Base-by-base conservation (phyloP, 2,329 filamentous ascomycete genomes). In the Shiraia sp. region DNA sequence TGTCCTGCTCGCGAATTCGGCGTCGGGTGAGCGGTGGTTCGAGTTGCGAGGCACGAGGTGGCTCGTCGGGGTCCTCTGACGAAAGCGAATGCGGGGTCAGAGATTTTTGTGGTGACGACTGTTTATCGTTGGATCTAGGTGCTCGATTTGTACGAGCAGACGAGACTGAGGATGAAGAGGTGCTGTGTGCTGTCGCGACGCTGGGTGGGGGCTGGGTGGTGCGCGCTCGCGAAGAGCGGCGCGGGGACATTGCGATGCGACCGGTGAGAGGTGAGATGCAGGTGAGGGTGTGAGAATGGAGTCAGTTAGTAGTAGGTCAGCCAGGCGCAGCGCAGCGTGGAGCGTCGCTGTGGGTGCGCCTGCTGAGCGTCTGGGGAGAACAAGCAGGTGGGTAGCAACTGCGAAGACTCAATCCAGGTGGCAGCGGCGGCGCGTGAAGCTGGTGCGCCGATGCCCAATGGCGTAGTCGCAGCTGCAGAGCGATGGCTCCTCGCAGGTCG, bases 181-280 rank as follows among this genome's bases (percentile, higher is more conserved):
- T 90, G 51, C 87, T 89, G 60, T 89, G 85, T 59, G 89, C 85
- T 26, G 60, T 86, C 83, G 72, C 83, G 42, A 57, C 81, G 63
- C 85, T 80, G 61, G 79, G 76, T 50, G 77, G 75, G 61, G 81
- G 80, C 76, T 91, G 87, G 59, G 83, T 83, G 68, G 80, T 82
- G 73, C 89, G 88, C 76, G 90, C 90, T 80, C 92, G 86, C 72
- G 91, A 93, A 65, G 91, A 96, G 70, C 92, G 88, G 74, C 92
- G 87, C 69, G 88, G 88, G 67, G 87, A 79, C 79, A 82, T 81
- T 52, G 57, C 53, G 43, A 40, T 26, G 34, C 8, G 27, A 47
- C 45, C 42, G 37, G 37, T 32, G 44, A 28, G 36, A 33, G 33
- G 4, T 28, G 22, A 13, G 27, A 19, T 36, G 17, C 32, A 35